Percentiles rank a stretch among this genome's conserved stretches.
These are phyloP conservation scores for Podospora didyma DNA, from an alignment of 495 filamentous ascomycete species.

Conservation along the genomic window DNA sequence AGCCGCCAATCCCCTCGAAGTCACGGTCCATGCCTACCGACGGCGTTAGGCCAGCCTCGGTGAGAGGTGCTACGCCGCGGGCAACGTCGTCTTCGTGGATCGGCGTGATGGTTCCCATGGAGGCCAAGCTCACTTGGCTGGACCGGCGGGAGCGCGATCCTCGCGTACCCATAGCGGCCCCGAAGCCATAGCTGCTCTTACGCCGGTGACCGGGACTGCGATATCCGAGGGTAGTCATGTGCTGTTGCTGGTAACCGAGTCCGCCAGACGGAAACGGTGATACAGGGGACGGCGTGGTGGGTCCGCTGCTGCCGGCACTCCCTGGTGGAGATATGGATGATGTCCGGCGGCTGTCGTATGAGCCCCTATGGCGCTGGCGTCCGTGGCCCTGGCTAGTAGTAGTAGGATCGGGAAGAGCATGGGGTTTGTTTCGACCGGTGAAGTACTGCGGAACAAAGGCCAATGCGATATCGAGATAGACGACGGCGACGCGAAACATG, in stretches of 20 bases:
- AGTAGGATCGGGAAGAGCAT: neutral
- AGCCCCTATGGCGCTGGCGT: neutral
- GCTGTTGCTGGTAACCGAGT: neutral
- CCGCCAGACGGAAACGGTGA: conserved; percentile 7
- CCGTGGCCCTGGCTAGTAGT: neutral
- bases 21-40: conserved; percentile 55
- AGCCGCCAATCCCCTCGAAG: conserved; percentile 84
- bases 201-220: conserved; percentile 11
- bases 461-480: conserved; percentile 66
- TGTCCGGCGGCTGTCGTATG: conserved; percentile 1
- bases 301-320: conserved; percentile 6
- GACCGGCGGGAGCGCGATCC: conserved; percentile 29
- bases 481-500: conserved; percentile 57
- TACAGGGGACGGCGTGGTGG: conserved; percentile 12
- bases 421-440: conserved; percentile 25
- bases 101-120: conserved; percentile 31
- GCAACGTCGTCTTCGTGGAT: conserved; percentile 19
- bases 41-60: conserved; percentile 33
- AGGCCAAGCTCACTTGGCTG: conserved; percentile 26
- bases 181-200: conserved; percentile 31
- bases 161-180: conserved; percentile 27
- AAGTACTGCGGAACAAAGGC: conserved; percentile 58
- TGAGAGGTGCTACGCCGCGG: neutral
- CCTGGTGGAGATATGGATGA: neutral
- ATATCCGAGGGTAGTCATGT: neutral